These are phyloP conservation scores for Termitomyces eurrhizus DNA, from an alignment of 768 basidiomycete genomes.

Conservation along the genomic window DNA sequence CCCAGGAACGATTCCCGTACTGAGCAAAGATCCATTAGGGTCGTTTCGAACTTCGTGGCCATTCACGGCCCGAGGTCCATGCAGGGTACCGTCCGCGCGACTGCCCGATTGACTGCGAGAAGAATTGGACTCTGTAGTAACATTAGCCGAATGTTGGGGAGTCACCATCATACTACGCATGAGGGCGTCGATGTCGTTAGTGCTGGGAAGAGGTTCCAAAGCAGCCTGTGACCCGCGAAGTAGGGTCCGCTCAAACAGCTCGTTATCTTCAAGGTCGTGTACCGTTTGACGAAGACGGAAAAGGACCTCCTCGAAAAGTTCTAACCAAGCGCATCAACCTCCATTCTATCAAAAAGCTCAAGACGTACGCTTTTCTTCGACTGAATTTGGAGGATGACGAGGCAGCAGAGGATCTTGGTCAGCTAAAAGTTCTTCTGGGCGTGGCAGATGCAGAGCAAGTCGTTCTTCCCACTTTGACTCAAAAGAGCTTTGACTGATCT, in stretches of 20 bases:
- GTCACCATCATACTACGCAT: conserved; percentile 52
- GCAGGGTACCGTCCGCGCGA: conserved; percentile 19
- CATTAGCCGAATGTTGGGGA: conserved; percentile 14
- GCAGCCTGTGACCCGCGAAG: conserved; percentile 44
- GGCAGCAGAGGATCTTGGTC: conserved; percentile 34
- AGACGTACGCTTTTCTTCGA: conserved; percentile 34
- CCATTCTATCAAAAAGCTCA: background rate
- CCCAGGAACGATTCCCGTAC: conserved; percentile 12
- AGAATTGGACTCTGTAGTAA: conserved; percentile 2
- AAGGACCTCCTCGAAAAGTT: conserved; percentile 33
- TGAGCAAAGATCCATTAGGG: conserved; percentile 7
- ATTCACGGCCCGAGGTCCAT: conserved; percentile 34
- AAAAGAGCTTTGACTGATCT: conserved; percentile 33
- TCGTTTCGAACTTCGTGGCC: conserved; percentile 14
- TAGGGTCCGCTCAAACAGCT: conserved; percentile 44
- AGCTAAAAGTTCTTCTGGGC: conserved; percentile 38
- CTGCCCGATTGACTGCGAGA: conserved; percentile 10
- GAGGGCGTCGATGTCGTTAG: conserved; percentile 44
- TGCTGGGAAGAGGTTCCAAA: conserved; percentile 36
- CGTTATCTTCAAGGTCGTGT: conserved; percentile 41
- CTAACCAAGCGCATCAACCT: conserved; percentile 13
- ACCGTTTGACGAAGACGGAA: conserved; percentile 32
- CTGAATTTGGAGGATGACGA: conserved; percentile 22
- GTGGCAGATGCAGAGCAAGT: conserved; percentile 32
- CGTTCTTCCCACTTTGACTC: conserved; percentile 39